Evolutionary conservation across 2,329 filamentous ascomycete species (phyloP), one percentile per base, ranked within the genome.

Genomic region (Diaporthe destruens): DNA sequence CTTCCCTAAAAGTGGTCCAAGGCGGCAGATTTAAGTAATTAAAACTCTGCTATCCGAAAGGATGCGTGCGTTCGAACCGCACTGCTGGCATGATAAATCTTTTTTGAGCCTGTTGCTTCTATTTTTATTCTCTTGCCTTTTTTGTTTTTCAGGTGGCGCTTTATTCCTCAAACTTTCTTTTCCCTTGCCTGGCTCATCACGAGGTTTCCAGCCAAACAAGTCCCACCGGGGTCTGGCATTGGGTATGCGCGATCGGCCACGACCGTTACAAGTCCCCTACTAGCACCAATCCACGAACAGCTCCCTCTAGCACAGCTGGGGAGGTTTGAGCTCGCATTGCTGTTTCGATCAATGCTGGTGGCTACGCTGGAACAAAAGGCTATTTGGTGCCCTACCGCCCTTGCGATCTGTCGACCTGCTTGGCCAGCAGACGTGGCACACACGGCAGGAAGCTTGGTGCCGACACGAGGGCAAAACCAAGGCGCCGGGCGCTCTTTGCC

Each of bases 1-100:
- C 56, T 23, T 42, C 59, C 34, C 20, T 5, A n/a, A 36, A 16
- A 71, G 70, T 71, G 70, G 57, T 73, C 56, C 66, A 57, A 73
- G 68, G 71, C 71, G 71, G 71, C 71, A 73, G 67, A 71, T 73
- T 71, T 71, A 71, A 71, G 70, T 11, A 56, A 57, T 55, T 71
- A 68, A 63, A 16, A 71, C 71, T 72, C 66, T 72, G 71, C 71
- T 72, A 72, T 72, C 71, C 71, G 71, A 70, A 70, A 72, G 71
- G 71, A 73, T 73, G 71, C 71, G 71, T 73, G 71, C 71, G 71
- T 73, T 73, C 71, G 71, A 72, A 72, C 71, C 71, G 71, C 71
- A 73, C 71, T 73, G 71, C 71, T 61, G 69, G 67, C 71, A 73
- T 44, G 1, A 23, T 11, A 32, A 32, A 12, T 16, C 51, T 72